Percentiles rank a stretch among this genome's conserved stretches.
phyloP scores from a whole-genome alignment of 192 early-diverging fungal species.

The Endogone sp. region DNA sequence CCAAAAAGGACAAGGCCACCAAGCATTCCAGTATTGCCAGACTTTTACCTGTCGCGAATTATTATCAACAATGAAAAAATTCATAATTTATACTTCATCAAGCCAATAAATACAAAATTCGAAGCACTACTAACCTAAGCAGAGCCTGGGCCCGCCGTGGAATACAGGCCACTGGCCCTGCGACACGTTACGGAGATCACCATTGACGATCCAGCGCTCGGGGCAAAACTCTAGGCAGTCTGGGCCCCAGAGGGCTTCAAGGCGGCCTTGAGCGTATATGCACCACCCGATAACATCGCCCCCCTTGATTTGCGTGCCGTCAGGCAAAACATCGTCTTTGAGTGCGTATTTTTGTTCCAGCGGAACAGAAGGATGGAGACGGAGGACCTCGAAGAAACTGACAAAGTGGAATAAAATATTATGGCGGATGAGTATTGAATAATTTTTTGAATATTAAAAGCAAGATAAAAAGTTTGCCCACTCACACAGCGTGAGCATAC shows the following conservation, averaged over 20 bases:
- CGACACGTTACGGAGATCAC: conserved; percentile 17
- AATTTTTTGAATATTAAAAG: too few relatives aligned
- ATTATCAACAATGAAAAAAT: too few relatives aligned
- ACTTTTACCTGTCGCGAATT: conserved; percentile 26
- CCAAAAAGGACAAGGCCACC: conserved; percentile 27
- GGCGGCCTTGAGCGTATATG: conserved; percentile 34
- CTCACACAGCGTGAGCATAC: conserved; percentile 28
- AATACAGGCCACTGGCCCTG: conserved; percentile 44
- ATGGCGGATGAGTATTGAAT: too few relatives aligned
- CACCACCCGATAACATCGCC: conserved; percentile 42
- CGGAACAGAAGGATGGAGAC: conserved; percentile 43
- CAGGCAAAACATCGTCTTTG: conserved; percentile 46
- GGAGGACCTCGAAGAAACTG: conserved; percentile 29
- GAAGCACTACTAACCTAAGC: conserved; percentile 16
- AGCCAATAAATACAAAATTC: too few relatives aligned
- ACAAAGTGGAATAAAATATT: neutral
- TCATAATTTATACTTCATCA: neutral
- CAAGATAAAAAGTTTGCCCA: neutral
- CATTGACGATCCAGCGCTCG: conserved; percentile 38
- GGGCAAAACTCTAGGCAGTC: conserved; percentile 40
- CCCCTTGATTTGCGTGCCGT: conserved; percentile 40
- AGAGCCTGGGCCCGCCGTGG: conserved; percentile 45
- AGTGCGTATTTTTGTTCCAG: conserved; percentile 42
- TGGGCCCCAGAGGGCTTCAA: conserved; percentile 35
- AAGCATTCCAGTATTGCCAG: conserved; percentile 39